These are phyloP conservation scores for Xylaria sp. DNA, from an alignment of 2,329 filamentous ascomycete genomes.

Conservation along the genomic window DNA sequence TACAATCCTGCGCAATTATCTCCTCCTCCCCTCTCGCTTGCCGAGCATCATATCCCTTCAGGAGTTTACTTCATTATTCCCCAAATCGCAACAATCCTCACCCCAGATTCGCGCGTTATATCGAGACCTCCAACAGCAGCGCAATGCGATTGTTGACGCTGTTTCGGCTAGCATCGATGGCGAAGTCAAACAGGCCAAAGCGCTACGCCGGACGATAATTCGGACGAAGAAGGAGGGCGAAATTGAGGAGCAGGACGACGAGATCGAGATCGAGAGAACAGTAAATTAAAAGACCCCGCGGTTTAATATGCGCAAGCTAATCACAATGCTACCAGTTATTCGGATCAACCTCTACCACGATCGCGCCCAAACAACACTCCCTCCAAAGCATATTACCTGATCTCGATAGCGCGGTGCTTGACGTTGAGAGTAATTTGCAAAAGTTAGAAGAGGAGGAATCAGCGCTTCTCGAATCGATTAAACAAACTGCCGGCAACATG, in stretches of 20 bases:
- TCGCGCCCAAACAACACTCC: slow-evolving; percentile 66
- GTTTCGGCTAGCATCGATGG: slow-evolving; percentile 72
- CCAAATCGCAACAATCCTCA: slow-evolving; percentile 71
- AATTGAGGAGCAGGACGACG: slow-evolving; percentile 68
- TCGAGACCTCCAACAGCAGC: slow-evolving; percentile 80
- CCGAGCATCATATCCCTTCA: slow-evolving; percentile 77
- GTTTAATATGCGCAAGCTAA: slow-evolving; percentile 26
- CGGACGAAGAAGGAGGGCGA: slow-evolving; percentile 64
- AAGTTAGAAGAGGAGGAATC: slow-evolving; percentile 73
- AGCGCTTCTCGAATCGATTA: slow-evolving; percentile 68
- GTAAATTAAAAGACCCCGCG: slow-evolving; percentile 53
- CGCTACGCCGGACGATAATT: slow-evolving; percentile 67
- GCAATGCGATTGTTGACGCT: slow-evolving; percentile 73
- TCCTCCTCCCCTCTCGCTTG: slow-evolving; percentile 79
- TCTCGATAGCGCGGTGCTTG: slow-evolving; percentile 72
- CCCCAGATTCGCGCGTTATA: slow-evolving; percentile 78
- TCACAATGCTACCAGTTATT: slow-evolving; percentile 63
- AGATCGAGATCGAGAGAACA: slow-evolving; percentile 71
- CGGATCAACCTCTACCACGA: slow-evolving; percentile 58
- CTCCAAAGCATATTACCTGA: slow-evolving; percentile 73
- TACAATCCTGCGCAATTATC: slow-evolving; percentile 79
- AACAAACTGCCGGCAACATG: slow-evolving; percentile 74
- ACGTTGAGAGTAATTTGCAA: slow-evolving; percentile 75
- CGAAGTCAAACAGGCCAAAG: slow-evolving; percentile 71
- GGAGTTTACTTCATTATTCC: slow-evolving; percentile 82